Base-by-base conservation (phyloP, 192 early-diverging fungal genomes). In the Pilaira anomala region DNA sequence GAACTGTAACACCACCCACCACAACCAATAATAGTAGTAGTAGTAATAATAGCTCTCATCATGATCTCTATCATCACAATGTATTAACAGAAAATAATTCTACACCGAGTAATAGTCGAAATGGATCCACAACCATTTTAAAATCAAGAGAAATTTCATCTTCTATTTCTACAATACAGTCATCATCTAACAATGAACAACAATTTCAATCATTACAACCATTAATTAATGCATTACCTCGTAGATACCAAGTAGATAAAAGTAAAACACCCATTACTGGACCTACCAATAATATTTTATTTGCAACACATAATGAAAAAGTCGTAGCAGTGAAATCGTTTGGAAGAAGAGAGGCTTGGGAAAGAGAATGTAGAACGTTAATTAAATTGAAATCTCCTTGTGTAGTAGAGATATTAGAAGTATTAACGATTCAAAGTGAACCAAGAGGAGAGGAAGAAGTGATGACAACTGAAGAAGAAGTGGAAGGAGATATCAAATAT, bases 321-420 rank as follows among this genome's bases (percentile, higher is more conserved):
- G 61, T 65, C 0, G 71, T 70, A 44, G 76, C 72, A 16, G 72
- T 82, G 25, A 82, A 82, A 52, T 72, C 69, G 1, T 82, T 82
- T 71, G 67, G 72, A 0, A 55, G 75, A n/a, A 68, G 78, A 39
- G 80, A 82, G 46, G 80, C 77, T 18, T 82, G 80, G 80, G 80
- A 82, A 46, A 60, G 80, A 12, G 80, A 82, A 54, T 82, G 80
- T 40, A 49, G 73, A 4, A 67, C 74, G 0, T 56, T 82, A 22
- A 75, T 68, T 16, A 71, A 72, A 46, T 53, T 82, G 6, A 63
- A 71, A 3, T 73, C 75, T 12, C 65, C 61, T 0, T 74, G 61
- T 62, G 67, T 78, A 24, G 80, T 79, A 14, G 75, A 79, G 14
- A 65, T 82, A 22, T 60, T 73, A n/a, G 77, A 82, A 68, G 77